phyloP scores from a whole-genome alignment of 179 eudicot species.

The Vitellaria paradoxa region DNA sequence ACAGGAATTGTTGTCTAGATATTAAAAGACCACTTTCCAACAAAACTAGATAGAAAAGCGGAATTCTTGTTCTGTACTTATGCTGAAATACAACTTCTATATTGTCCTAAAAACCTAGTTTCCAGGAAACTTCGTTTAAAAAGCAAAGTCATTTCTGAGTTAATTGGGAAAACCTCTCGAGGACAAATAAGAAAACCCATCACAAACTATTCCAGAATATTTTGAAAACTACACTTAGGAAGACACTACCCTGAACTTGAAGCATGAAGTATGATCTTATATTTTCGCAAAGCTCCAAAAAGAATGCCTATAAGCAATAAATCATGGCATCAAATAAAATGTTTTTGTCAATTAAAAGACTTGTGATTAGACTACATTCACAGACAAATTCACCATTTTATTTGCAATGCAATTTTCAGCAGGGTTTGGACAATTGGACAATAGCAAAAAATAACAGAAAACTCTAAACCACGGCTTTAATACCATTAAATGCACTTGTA shows the following conservation, averaged over 20 bases:
- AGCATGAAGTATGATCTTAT: not conserved
- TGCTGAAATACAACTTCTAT: not conserved
- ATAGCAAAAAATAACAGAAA: not conserved
- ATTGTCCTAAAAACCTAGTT: not conserved
- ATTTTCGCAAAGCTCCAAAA: not conserved
- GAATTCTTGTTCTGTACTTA: not conserved
- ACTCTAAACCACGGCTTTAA: not conserved
- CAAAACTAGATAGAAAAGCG: not conserved
- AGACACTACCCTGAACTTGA: not conserved
- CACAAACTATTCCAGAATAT: not conserved
- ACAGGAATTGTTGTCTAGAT: not conserved
- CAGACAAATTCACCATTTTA: not conserved
- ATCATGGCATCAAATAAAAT: not conserved
- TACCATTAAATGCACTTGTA: slow-evolving; percentile 6
- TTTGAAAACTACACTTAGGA: not conserved
- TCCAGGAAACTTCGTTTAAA: not conserved
- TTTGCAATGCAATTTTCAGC: slow-evolving; percentile 4
- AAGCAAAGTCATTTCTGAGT: slow-evolving; percentile 4
- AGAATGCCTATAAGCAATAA: not conserved
- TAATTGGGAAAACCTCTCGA: not conserved
- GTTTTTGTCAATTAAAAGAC: not conserved
- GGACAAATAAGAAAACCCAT: not conserved
- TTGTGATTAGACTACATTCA: not conserved
- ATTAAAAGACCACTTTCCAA: not conserved
- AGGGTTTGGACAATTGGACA: not conserved